Evolutionary conservation across 129 eudicot genomes (phyloP).

Genomic region (Pulicaria dysenterica): DNA sequence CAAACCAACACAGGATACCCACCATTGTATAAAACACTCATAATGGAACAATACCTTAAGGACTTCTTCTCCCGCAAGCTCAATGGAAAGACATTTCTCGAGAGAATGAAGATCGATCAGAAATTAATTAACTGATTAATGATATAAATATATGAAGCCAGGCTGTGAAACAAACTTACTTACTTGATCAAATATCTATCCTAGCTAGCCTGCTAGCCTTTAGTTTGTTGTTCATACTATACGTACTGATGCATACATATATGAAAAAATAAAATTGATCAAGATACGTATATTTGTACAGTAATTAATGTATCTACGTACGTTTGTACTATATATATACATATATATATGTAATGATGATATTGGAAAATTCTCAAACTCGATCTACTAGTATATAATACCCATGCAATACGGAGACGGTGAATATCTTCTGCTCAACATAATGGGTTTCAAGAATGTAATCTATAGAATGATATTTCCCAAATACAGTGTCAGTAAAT

Average conservation of each 20-base stretch:
- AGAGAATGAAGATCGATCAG: slow-evolving; percentile 36
- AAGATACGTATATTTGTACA: not conserved
- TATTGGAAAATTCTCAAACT: not conserved
- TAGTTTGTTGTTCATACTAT: not conserved
- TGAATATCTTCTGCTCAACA: too few species aligned
- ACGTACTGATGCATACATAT: not conserved
- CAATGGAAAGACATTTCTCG: slow-evolving; percentile 42
- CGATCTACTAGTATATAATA: too few species aligned
- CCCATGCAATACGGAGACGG: too few species aligned
- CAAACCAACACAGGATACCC: slow-evolving; percentile 17
- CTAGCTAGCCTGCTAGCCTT: not conserved
- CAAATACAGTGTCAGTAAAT: too few species aligned
- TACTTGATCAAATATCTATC: not conserved
- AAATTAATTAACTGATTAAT: not conserved
- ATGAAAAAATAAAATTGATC: not conserved
- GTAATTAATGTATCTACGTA: not conserved
- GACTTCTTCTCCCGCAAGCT: slow-evolving; percentile 47
- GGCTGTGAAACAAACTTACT: not conserved
- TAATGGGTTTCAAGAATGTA: too few species aligned
- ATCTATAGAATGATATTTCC: too few species aligned
- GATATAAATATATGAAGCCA: not conserved
- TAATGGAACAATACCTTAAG: slow-evolving; percentile 42
- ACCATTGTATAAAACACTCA: slow-evolving; percentile 36
- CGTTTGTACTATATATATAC: too few species aligned
- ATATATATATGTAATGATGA: not conserved